Evolutionary conservation across 2,329 filamentous ascomycete species (phyloP).

Genomic region (Aspergillus floridensis): DNA sequence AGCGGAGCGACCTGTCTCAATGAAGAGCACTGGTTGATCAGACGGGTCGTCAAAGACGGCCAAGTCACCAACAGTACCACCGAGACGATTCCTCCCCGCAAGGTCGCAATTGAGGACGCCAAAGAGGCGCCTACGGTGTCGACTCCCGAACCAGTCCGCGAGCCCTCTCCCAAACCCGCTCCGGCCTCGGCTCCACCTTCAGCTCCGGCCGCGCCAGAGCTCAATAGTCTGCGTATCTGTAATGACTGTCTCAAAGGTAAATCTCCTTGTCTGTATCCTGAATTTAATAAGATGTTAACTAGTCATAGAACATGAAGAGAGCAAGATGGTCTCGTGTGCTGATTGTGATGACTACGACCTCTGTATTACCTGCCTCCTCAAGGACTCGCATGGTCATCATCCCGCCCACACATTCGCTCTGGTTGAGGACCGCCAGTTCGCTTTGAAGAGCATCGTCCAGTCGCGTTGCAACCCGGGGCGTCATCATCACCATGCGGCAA

Average conservation of each 20-base stretch:
- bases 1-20: slow-evolving; percentile 74
- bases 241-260: slow-evolving; percentile 65
- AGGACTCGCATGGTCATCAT: slow-evolving; percentile 81
- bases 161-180: background rate
- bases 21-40: slow-evolving; percentile 88
- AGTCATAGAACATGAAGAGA: slow-evolving; percentile 64
- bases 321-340: slow-evolving; percentile 79
- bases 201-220: background rate
- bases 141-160: slow-evolving; percentile 19
- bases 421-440: slow-evolving; percentile 49
- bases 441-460: slow-evolving; percentile 60
- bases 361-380: slow-evolving; percentile 76
- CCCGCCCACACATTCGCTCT: slow-evolving; percentile 78
- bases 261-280: slow-evolving; percentile 14
- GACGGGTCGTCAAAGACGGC: slow-evolving; percentile 77
- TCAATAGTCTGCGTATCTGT: slow-evolving; percentile 47
- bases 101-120: slow-evolving; percentile 36
- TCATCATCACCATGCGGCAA: slow-evolving; percentile 76
- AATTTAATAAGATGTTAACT: slow-evolving; percentile 21
- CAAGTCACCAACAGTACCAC: slow-evolving; percentile 81
- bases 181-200: background rate
- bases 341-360: slow-evolving; percentile 89
- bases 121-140: slow-evolving; percentile 23
- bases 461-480: slow-evolving; percentile 75
- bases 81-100: slow-evolving; percentile 70